Conservation (phyloP, 768 basidiomycete genomes). For the Mycena venus region DNA sequence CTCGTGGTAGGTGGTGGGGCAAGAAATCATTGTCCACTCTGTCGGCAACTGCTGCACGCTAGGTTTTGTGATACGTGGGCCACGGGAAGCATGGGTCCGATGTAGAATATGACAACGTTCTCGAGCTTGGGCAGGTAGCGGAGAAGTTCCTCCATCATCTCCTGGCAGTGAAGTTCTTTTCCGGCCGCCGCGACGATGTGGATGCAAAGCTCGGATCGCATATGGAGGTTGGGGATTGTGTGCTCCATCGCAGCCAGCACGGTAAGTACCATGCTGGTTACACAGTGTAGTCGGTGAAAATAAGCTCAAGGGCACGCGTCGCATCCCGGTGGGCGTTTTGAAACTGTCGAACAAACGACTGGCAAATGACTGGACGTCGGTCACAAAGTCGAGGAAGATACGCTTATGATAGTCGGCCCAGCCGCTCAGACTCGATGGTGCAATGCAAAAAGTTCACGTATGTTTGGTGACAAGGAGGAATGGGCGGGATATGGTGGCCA, state of each 20-base stretch:
- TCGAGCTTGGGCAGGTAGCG: constrained; percentile 11
- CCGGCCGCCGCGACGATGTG: constrained; percentile 16
- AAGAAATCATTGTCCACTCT: neutral
- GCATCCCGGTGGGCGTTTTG: neutral
- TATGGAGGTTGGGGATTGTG: constrained; percentile 5
- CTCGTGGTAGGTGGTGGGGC: constrained; percentile 12
- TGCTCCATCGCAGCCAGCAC: constrained; percentile 4
- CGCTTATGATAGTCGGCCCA: constrained; percentile 13
- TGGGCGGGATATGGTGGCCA: neutral
- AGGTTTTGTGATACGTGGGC: neutral
- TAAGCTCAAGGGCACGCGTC: neutral
- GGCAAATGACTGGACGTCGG: neutral
- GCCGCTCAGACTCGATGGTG: constrained; percentile 7
- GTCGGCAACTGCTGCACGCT: neutral
- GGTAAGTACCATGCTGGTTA: constrained; percentile 11
- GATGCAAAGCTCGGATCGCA: constrained; percentile 12
- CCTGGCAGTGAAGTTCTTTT: neutral
- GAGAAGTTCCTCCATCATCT: constrained; percentile 27
- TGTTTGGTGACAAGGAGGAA: neutral
- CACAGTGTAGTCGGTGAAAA: neutral
- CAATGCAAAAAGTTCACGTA: neutral
- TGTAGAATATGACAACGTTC: neutral
- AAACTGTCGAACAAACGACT: neutral
- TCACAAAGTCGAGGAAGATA: neutral
- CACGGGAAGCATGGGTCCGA: neutral